phyloP scores from a whole-genome alignment of 371 early-diverging fungal genomes.

The Thermomucor indicae-seudaticae region DNA sequence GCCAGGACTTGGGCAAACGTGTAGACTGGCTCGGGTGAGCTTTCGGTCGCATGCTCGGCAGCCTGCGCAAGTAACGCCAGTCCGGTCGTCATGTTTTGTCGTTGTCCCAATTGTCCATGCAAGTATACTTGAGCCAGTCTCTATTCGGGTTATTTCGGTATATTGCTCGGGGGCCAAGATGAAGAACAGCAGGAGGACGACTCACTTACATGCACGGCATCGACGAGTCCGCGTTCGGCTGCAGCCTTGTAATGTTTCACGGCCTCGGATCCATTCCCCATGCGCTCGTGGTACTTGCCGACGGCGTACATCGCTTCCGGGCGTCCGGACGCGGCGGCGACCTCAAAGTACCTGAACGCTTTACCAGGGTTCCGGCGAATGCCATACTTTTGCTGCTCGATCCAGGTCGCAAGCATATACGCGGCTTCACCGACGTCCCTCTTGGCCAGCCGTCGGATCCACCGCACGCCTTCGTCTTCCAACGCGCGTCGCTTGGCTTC shows the following conservation, averaged over 20 bases:
- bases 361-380: slow-evolving; percentile 46
- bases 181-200: no score
- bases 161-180: no score
- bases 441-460: slow-evolving; percentile 67
- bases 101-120: slow-evolving; percentile 14
- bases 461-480: slow-evolving; percentile 63
- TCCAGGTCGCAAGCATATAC: slow-evolving; percentile 67
- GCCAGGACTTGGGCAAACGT: slow-evolving; percentile 16
- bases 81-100: slow-evolving; percentile 15
- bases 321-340: slow-evolving; percentile 20
- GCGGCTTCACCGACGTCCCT: slow-evolving; percentile 66
- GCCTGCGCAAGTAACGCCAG: slow-evolving; percentile 11
- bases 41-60: slow-evolving; percentile 7
- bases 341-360: slow-evolving; percentile 29
- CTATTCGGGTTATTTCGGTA: no score
- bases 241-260: slow-evolving; percentile 69
- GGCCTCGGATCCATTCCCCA: slow-evolving; percentile 51
- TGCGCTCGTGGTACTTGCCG: slow-evolving; percentile 42
- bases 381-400: slow-evolving; percentile 58
- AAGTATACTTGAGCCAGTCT: slow-evolving; percentile 11
- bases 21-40: slow-evolving; percentile 12
- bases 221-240: slow-evolving; percentile 61
- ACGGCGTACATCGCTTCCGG: slow-evolving; percentile 23
- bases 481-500: slow-evolving; percentile 18
- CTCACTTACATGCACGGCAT: slow-evolving; percentile 58